A percentile compares a stretch with the other conserved stretches of the same genome.
These are phyloP conservation scores for Suhomyces vadensis DNA, from an alignment of 805 yeast species.

Conservation along the genomic window DNA sequence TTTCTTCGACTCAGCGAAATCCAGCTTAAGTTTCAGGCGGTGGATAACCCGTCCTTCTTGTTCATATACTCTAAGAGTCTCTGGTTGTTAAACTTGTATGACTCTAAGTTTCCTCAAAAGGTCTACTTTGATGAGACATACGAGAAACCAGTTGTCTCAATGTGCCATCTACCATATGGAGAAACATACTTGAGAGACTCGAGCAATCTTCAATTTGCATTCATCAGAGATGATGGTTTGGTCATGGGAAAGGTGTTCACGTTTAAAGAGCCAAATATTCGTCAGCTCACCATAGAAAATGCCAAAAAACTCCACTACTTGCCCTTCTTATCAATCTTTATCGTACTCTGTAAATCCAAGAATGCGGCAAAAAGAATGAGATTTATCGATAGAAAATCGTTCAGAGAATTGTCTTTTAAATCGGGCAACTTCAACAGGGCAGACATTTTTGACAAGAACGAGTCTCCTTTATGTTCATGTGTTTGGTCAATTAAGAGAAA, in stretches of 20 bases:
- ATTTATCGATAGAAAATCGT: conserved; percentile 35
- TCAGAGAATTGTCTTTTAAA: conserved; percentile 21
- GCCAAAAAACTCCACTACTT: conserved; percentile 35
- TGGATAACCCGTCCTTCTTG: conserved; percentile 22
- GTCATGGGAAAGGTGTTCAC: conserved; percentile 27
- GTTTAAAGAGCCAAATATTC: conserved; percentile 24
- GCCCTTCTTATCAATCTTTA: conserved; percentile 29
- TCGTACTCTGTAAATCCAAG: conserved; percentile 32
- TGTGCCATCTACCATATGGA: conserved; percentile 17
- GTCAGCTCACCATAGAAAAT: conserved; percentile 33
- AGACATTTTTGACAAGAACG: conserved; percentile 25
- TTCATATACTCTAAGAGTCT: conserved; percentile 27
- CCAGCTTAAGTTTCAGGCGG: conserved; percentile 21
- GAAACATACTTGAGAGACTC: background rate
- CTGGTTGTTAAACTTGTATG: conserved; percentile 35
- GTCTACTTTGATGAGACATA: conserved; percentile 38
- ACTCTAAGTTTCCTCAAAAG: conserved; percentile 26
- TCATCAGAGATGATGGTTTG: conserved; percentile 40
- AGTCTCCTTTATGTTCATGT: conserved; percentile 31
- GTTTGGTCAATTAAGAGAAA: conserved; percentile 36
- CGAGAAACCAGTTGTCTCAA: conserved; percentile 26
- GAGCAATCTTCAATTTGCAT: conserved; percentile 13
- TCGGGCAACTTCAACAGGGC: conserved; percentile 21
- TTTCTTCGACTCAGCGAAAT: conserved; percentile 28
- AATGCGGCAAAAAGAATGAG: conserved; percentile 26